Percentiles rank a stretch among this genome's conserved stretches.
These are phyloP conservation scores for Echites panduratus DNA, from an alignment of 257 asterid species.

Conservation along the genomic window DNA sequence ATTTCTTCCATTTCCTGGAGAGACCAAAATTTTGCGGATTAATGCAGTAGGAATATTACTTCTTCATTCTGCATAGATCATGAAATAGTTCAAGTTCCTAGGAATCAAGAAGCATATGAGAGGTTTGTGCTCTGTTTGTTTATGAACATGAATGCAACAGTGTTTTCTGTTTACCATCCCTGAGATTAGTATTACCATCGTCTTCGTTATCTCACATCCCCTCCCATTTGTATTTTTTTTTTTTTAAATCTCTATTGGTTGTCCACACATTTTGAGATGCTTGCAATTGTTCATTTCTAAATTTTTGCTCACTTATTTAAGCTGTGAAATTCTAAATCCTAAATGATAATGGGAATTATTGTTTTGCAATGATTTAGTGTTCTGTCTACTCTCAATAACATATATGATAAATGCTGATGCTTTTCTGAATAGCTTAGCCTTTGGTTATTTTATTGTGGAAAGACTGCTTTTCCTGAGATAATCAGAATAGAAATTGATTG, in stretches of 20 bases:
- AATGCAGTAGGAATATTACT: neutral
- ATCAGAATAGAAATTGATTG: neutral
- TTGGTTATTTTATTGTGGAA: neutral
- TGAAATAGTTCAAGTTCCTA: neutral
- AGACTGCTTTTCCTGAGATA: neutral
- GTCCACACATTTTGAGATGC: neutral
- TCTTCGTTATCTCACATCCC: neutral
- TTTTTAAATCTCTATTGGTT: neutral
- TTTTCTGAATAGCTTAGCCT: neutral
- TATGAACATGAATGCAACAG: neutral
- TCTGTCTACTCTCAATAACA: neutral
- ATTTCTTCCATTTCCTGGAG: conserved; percentile 10
- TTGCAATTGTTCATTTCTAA: neutral
- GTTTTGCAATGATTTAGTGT: neutral
- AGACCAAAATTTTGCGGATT: neutral
- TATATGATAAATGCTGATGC: neutral
- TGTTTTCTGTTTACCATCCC: neutral
- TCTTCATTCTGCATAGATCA: neutral
- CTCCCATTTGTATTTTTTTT: no score
- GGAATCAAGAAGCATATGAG: neutral
- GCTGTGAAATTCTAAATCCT: neutral
- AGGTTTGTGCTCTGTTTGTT: neutral
- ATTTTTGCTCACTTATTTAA: neutral
- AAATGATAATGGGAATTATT: neutral
- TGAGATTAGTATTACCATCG: neutral